Percentiles rank a stretch among this genome's conserved stretches.
Evolutionary conservation across 805 yeast genomes (phyloP).

Genomic region (Pichia sporocuriosa): DNA sequence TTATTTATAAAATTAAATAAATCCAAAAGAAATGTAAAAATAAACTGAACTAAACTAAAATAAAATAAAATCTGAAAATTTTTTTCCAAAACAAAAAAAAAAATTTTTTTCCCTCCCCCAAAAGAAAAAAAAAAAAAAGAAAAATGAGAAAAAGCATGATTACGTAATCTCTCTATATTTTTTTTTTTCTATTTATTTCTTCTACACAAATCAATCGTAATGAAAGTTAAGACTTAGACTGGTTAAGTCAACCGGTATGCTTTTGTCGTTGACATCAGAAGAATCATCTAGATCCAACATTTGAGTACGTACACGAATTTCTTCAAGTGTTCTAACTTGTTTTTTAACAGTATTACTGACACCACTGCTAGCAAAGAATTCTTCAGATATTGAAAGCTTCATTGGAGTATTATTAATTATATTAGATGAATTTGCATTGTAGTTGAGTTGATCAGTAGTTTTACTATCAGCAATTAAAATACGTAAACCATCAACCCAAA

Average conservation of each 20-base stretch:
- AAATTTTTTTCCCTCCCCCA: too few species aligned
- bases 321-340: constrained; percentile 39
- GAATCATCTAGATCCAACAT: constrained; percentile 31
- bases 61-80: not conserved
- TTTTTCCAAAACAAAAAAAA: not conserved
- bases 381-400: constrained; percentile 9
- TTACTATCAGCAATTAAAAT: constrained; percentile 36
- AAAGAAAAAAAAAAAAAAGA: not conserved
- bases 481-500: constrained; percentile 76
- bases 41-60: too few species aligned
- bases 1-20: too few species aligned
- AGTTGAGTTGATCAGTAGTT: not conserved
- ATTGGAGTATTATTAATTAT: not conserved
- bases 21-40: too few species aligned
- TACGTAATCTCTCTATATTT: too few species aligned
- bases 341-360: constrained; percentile 25
- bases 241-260: constrained; percentile 12
- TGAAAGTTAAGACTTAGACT: constrained; percentile 2
- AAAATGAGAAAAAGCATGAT: too few species aligned
- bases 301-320: constrained; percentile 44
- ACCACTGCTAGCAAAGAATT: constrained; percentile 5
- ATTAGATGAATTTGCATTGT: too few species aligned
- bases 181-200: too few species aligned
- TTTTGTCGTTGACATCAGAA: not conserved
- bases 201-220: too few species aligned